These are phyloP conservation scores for Solanum chiquidenum DNA, from an alignment of 257 asterid species.

Conservation along the genomic window DNA sequence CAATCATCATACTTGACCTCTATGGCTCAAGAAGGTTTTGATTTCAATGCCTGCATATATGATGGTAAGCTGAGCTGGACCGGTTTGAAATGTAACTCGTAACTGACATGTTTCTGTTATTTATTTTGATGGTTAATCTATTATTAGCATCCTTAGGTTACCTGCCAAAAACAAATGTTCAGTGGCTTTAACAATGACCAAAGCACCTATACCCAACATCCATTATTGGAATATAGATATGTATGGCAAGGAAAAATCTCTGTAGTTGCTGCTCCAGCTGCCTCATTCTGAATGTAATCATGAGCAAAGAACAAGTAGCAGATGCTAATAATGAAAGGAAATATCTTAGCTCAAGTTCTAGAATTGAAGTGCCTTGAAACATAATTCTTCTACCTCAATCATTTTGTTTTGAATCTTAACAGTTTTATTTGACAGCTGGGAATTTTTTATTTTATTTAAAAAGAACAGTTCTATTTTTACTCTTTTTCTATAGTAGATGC, in stretches of 20 bases:
- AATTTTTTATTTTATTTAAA: neutral
- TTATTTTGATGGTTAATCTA: neutral
- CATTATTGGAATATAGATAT: neutral
- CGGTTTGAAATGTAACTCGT: neutral
- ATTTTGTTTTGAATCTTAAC: neutral
- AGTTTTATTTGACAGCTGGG: neutral
- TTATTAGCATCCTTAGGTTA: neutral
- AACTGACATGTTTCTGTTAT: neutral
- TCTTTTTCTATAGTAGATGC: neutral
- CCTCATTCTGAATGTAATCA: neutral
- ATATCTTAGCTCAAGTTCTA: neutral
- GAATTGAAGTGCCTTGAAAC: neutral
- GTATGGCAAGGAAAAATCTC: neutral
- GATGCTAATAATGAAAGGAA: neutral
- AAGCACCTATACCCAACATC: neutral
- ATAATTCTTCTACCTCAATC: neutral
- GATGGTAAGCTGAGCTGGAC: slow-evolving; percentile 43
- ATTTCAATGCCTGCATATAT: slow-evolving; percentile 83
- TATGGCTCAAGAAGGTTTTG: slow-evolving; percentile 82
- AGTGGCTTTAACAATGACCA: neutral
- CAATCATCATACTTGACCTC: slow-evolving; percentile 70
- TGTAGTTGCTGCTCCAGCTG: neutral
- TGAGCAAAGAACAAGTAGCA: neutral
- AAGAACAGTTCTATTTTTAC: neutral
- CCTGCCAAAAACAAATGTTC: neutral